These are phyloP conservation scores for Stachybotrys chartarum DNA, from an alignment of 2,329 filamentous ascomycete species.

Conservation along the genomic window DNA sequence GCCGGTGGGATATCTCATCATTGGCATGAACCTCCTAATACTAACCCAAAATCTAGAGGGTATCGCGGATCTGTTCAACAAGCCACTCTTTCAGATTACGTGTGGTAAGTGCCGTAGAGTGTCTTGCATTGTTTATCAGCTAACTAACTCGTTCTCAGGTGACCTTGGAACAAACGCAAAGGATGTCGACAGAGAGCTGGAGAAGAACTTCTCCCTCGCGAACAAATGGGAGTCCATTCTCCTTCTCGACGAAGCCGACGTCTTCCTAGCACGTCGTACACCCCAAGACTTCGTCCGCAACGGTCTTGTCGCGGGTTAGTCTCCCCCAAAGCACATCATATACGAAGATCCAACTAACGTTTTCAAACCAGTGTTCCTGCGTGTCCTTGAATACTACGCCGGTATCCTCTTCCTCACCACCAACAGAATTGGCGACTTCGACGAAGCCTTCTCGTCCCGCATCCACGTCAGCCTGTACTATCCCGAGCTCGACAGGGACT, in stretches of 20 bases:
- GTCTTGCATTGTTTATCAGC: background rate
- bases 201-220: slow-evolving; percentile 9
- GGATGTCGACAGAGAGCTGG: slow-evolving; percentile 9
- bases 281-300: slow-evolving; percentile 11
- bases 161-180: slow-evolving; percentile 10
- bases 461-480: slow-evolving; percentile 30
- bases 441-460: slow-evolving; percentile 33
- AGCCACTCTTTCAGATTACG: slow-evolving; percentile 12
- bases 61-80: slow-evolving; percentile 6
- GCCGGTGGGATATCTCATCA: slow-evolving; percentile 10
- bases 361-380: slow-evolving; percentile 27
- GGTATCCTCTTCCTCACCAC: slow-evolving; percentile 37
- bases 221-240: slow-evolving; percentile 14
- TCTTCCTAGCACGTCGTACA: slow-evolving; percentile 10
- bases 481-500: slow-evolving; percentile 12
- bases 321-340: background rate
- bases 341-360: background rate
- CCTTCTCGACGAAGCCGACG: slow-evolving; percentile 14
- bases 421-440: slow-evolving; percentile 33
- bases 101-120: slow-evolving; percentile 6
- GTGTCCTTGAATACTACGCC: slow-evolving; percentile 29
- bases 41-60: slow-evolving; percentile 4
- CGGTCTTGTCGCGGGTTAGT: slow-evolving; percentile 11
- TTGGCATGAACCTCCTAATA: background rate
- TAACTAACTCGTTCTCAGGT: slow-evolving; percentile 1